phyloP scores from a whole-genome alignment of 805 yeast species.

The Jamesozyma gamospora region DNA sequence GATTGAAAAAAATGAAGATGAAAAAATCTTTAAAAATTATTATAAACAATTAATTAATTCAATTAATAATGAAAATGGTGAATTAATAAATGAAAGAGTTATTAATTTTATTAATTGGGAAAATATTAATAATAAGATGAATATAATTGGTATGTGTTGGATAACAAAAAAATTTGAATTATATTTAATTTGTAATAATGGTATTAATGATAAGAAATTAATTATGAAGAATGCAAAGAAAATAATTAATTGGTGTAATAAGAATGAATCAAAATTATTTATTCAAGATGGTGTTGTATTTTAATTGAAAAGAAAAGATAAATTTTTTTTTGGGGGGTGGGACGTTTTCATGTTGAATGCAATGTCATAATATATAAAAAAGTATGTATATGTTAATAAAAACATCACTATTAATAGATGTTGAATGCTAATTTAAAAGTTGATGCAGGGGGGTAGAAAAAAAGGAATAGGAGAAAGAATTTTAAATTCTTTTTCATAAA shows the following conservation, averaged over 20 bases:
- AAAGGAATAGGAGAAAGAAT: background rate
- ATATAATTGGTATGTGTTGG: conserved; percentile 42
- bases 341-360: conserved; percentile 9
- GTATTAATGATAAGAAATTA: conserved; percentile 46
- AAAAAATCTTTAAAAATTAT: conserved; percentile 18
- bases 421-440: conserved; percentile 9
- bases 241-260: conserved; percentile 68
- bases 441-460: background rate
- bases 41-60: conserved; percentile 22
- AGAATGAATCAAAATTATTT: conserved; percentile 59
- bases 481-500: conserved; percentile 3
- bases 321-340: background rate
- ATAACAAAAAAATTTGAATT: conserved; percentile 51
- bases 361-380: conserved; percentile 2
- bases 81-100: conserved; percentile 30
- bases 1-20: conserved; percentile 11
- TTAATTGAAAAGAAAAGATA: conserved; percentile 20
- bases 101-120: conserved; percentile 40
- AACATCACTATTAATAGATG: conserved; percentile 1
- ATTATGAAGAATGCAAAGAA: conserved; percentile 50
- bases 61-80: conserved; percentile 21
- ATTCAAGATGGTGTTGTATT: conserved; percentile 65
- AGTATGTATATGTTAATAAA: background rate
- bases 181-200: conserved; percentile 43
- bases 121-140: conserved; percentile 10